Percentiles rank a stretch among this genome's conserved stretches.
phyloP scores from a whole-genome alignment of 2,329 filamentous ascomycete species.

The Hymenoscyphus salicellus region DNA sequence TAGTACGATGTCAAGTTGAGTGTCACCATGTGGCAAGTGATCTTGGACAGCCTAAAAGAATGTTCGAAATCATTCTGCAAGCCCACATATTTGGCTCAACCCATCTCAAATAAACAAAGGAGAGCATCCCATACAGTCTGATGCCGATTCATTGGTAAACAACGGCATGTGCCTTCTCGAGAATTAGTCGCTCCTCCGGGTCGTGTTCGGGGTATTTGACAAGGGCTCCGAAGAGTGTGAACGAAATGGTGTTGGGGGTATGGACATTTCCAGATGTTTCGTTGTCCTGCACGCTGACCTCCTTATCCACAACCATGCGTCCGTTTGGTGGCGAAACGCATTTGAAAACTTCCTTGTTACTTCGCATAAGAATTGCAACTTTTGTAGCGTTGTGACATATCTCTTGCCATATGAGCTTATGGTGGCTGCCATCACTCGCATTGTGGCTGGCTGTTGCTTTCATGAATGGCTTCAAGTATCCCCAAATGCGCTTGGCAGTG shows the following conservation, averaged over 20 bases:
- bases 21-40: too few species aligned
- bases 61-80: too few species aligned
- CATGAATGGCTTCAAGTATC: not conserved
- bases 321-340: not conserved
- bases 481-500: not conserved
- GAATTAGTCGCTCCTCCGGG: constrained; percentile 1
- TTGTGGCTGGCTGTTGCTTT: not conserved
- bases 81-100: too few species aligned
- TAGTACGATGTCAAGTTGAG: too few species aligned
- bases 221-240: constrained; percentile 1
- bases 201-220: constrained; percentile 8
- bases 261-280: not conserved
- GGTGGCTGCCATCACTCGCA: not conserved
- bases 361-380: not conserved
- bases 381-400: not conserved
- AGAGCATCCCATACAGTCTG: too few species aligned
- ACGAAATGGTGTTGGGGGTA: not conserved
- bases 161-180: constrained; percentile 12
- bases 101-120: too few species aligned
- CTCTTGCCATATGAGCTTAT: not conserved
- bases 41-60: too few species aligned
- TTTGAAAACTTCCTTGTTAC: not conserved
- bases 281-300: not conserved
- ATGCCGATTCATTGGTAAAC: not conserved
- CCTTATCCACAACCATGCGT: not conserved